Conservation (phyloP, 805 yeast species). For the Pichia californica region DNA sequence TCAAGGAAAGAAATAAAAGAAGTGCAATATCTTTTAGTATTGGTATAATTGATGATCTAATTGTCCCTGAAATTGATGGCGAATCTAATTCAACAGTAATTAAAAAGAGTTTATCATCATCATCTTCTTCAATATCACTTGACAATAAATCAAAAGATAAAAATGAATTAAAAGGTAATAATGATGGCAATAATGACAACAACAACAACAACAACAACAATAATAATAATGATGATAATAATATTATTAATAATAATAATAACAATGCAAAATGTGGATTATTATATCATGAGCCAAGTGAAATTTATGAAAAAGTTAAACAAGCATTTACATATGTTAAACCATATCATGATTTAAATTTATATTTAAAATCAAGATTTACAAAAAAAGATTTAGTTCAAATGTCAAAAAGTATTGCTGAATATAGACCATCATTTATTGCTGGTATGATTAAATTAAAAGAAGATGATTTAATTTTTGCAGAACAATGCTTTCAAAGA, state of each 20-base stretch:
- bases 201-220: neutral
- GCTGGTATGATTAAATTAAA: conserved; percentile 86
- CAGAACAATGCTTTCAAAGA: conserved; percentile 95
- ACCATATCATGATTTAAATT: conserved; percentile 77
- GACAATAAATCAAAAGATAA: no score
- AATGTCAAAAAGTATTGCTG: conserved; percentile 85
- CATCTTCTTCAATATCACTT: no score
- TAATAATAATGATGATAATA: neutral
- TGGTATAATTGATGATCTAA: conserved; percentile 34
- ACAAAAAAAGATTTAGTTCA: conserved; percentile 55
- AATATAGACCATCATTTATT: conserved; percentile 85
- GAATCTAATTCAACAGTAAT: neutral
- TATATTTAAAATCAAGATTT: conserved; percentile 68
- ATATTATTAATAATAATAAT: neutral
- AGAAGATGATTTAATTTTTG: conserved; percentile 86
- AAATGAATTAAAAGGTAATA: no score
- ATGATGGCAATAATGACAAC: no score
- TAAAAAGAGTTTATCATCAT: neutral
- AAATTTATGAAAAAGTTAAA: conserved; percentile 67
- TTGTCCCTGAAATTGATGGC: conserved; percentile 1
- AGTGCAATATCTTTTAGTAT: conserved; percentile 43
- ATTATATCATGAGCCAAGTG: conserved; percentile 58
- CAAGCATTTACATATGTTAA: conserved; percentile 85
- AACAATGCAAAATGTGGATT: conserved; percentile 32
- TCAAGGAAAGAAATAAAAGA: conserved; percentile 25